Percentiles rank a stretch among this genome's conserved stretches.
phyloP scores from a whole-genome alignment of 371 early-diverging fungal genomes.

The Mucor ambiguus region DNA sequence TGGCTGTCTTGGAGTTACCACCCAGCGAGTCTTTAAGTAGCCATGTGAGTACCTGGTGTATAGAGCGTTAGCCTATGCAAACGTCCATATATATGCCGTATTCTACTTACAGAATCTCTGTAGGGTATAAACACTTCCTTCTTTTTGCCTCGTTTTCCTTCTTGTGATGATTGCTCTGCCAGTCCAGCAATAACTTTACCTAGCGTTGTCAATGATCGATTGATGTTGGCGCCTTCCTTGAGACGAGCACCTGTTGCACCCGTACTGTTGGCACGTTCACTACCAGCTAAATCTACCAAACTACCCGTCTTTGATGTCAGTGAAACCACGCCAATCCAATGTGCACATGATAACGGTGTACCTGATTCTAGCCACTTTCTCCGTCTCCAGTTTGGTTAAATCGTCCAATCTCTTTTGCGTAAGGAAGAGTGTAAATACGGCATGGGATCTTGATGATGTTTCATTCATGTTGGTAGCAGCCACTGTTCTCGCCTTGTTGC shows the following conservation, averaged over 20 bases:
- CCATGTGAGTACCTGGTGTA: constrained; percentile 81
- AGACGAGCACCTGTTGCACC: constrained; percentile 95
- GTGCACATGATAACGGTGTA: constrained; percentile 19
- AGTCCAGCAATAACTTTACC: constrained; percentile 98
- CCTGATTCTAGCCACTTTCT: constrained; percentile 79
- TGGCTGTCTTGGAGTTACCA: constrained; percentile 93
- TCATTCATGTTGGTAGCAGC: constrained; percentile 98
- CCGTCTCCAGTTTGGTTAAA: constrained; percentile 69
- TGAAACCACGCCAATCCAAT: background rate
- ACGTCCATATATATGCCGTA: background rate
- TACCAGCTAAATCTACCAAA: constrained; percentile 92
- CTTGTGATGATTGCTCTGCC: constrained; percentile 70
- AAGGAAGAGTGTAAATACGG: constrained; percentile 88
- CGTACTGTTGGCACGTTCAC: constrained; percentile 95
- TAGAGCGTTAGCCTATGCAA: background rate
- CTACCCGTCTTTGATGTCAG: constrained; percentile 17
- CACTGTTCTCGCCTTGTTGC: constrained; percentile 89
- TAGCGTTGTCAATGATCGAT: constrained; percentile 91
- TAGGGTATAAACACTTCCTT: constrained; percentile 80
- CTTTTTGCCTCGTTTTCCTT: constrained; percentile 49
- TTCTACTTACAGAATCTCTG: constrained; percentile 75
- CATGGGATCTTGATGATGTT: constrained; percentile 92
- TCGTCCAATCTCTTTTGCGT: constrained; percentile 68
- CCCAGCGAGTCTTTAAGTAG: constrained; percentile 93
- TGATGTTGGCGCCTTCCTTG: constrained; percentile 99